phyloP scores from a whole-genome alignment of 2,329 filamentous ascomycete species.

The Pseudophaeomoniella oleicola region DNA sequence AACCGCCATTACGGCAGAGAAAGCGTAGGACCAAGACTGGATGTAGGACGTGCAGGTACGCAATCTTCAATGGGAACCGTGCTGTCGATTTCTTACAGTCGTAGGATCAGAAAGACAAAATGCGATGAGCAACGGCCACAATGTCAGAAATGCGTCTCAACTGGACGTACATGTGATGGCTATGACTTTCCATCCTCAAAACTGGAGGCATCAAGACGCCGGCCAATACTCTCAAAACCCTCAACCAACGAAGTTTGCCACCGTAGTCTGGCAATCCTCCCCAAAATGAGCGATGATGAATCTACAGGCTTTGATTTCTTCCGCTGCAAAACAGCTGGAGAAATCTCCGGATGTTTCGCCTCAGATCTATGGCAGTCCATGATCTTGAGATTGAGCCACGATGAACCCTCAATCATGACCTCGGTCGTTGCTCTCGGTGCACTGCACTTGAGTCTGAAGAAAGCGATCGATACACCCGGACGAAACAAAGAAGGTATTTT shows the following conservation, averaged over 20 bases:
- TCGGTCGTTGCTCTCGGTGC: constrained; percentile 27
- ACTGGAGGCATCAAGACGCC: constrained; percentile 12
- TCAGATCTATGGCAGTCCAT: constrained; percentile 25
- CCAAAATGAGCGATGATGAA: constrained; percentile 7
- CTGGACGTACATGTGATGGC: constrained; percentile 24
- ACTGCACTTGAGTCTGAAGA: constrained; percentile 13
- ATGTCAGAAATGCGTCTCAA: constrained; percentile 20
- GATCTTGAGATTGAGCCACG: constrained; percentile 22
- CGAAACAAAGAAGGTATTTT: constrained; percentile 15
- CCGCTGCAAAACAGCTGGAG: constrained; percentile 11
- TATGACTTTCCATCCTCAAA: constrained; percentile 28
- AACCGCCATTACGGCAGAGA: not conserved
- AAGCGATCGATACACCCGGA: not conserved
- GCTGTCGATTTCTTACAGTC: not conserved
- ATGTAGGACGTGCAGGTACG: not conserved
- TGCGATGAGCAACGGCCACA: constrained; percentile 24
- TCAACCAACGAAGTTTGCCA: not conserved
- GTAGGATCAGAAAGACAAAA: constrained; percentile 17
- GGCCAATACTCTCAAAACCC: not conserved
- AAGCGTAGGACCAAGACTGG: not conserved
- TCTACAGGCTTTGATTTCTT: constrained; percentile 16
- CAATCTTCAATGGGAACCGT: not conserved
- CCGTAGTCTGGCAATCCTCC: not conserved
- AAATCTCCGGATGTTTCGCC: constrained; percentile 21
- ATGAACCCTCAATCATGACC: constrained; percentile 27